Evolutionary conservation across 768 basidiomycete genomes (phyloP).

Genomic region (Termitomyces sp.): DNA sequence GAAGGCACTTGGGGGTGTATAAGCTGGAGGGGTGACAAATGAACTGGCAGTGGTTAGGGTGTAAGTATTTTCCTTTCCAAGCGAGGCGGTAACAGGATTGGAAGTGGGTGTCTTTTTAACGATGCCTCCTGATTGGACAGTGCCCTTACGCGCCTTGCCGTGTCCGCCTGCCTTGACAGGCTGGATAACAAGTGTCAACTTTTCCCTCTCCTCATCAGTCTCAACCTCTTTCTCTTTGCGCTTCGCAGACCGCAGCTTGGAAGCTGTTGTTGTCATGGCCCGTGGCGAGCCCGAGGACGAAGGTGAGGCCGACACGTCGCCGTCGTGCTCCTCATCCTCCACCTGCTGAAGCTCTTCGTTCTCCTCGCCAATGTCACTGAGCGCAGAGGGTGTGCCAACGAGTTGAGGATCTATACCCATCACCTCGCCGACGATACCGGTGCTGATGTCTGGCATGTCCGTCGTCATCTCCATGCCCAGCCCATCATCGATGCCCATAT

Average conservation of each 20-base stretch:
- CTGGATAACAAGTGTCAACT: conserved; percentile 43
- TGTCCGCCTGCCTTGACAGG: conserved; percentile 59
- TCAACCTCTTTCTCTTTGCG: conserved; percentile 12
- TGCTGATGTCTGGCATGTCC: conserved; percentile 10
- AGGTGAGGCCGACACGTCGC: conserved; percentile 14
- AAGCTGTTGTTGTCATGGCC: neutral
- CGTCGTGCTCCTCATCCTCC: conserved; percentile 18
- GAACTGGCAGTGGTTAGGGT: conserved; percentile 21
- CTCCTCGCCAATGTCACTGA: conserved; percentile 36
- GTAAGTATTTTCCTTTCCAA: conserved; percentile 29
- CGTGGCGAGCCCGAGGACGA: conserved; percentile 16
- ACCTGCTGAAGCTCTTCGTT: conserved; percentile 22
- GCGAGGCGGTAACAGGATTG: conserved; percentile 18
- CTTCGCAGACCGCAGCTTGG: conserved; percentile 12
- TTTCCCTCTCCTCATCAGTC: conserved; percentile 30
- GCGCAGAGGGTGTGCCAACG: conserved; percentile 58
- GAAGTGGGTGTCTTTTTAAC: conserved; percentile 48
- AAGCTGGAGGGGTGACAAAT: conserved; percentile 11
- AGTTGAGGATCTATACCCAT: conserved; percentile 72
- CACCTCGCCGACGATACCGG: conserved; percentile 7
- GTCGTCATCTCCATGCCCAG: conserved; percentile 24
- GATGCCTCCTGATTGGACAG: conserved; percentile 72
- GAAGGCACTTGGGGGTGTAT: conserved; percentile 15
- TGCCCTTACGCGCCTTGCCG: conserved; percentile 60
- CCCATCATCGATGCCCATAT: conserved; percentile 22